These are phyloP conservation scores for Penicillium goetzii DNA, from an alignment of 495 filamentous ascomycete species.

Conservation along the genomic window DNA sequence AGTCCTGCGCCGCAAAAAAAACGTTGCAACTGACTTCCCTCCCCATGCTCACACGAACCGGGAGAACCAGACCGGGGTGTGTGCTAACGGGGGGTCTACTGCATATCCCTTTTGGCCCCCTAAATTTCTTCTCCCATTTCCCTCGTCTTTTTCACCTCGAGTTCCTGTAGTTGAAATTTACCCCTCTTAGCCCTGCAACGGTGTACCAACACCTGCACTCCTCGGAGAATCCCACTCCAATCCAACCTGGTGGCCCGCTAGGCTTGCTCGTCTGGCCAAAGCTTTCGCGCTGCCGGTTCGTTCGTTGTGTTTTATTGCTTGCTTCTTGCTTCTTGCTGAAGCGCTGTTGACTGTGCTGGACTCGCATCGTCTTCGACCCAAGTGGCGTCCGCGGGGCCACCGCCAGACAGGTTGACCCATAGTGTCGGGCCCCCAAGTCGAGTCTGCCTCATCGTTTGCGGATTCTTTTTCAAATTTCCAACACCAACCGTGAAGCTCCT, in stretches of 20 bases:
- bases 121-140: constrained; percentile 17
- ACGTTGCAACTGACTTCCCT: constrained; percentile 17
- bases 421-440: constrained; percentile 36
- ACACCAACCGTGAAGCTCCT: constrained; percentile 17
- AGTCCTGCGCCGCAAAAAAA: constrained; percentile 37
- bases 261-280: constrained; percentile 9
- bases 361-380: constrained; percentile 20
- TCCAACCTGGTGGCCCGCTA: constrained; percentile 8
- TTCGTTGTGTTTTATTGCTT: neutral
- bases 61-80: constrained; percentile 12
- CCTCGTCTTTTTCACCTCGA: neutral
- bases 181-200: constrained; percentile 20
- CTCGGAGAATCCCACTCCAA: constrained; percentile 22
- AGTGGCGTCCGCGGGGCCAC: constrained; percentile 25
- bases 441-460: constrained; percentile 28
- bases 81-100: neutral
- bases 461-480: constrained; percentile 16
- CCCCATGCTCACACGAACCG: constrained; percentile 10
- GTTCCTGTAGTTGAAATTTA: neutral
- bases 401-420: constrained; percentile 40
- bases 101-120: neutral
- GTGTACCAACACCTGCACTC: constrained; percentile 26
- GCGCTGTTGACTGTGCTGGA: constrained; percentile 23
- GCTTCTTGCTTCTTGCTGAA: constrained; percentile 11
- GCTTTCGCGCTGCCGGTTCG: constrained; percentile 20